Evolutionary conservation across 768 basidiomycete species (phyloP).

Genomic region (Coprinopsis cinerea): DNA sequence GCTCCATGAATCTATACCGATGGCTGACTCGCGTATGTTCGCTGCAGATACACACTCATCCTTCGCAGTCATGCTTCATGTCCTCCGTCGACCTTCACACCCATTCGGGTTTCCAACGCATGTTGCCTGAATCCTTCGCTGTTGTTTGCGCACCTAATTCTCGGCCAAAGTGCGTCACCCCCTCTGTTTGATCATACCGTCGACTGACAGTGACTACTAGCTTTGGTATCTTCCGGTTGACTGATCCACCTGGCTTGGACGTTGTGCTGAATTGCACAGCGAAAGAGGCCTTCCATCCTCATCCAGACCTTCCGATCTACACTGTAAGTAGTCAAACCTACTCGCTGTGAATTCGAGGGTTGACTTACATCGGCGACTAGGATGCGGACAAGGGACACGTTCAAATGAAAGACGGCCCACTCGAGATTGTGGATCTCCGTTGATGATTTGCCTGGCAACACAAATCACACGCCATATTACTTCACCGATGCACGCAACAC

Average conservation of each 20-base stretch:
- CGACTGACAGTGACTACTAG: conserved; percentile 28
- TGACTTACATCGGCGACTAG: conserved; percentile 26
- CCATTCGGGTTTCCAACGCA: conserved; percentile 82
- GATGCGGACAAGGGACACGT: conserved; percentile 87
- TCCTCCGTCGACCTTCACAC: conserved; percentile 92
- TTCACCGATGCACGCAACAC: no score
- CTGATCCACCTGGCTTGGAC: conserved; percentile 78
- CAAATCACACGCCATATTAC: no score
- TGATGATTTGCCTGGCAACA: conserved; percentile 17
- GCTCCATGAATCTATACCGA: no score
- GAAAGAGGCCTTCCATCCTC: conserved; percentile 82
- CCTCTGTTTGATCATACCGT: background rate
- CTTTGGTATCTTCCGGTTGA: conserved; percentile 88
- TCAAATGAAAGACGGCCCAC: conserved; percentile 59
- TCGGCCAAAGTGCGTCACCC: conserved; percentile 55
- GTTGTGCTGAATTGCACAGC: conserved; percentile 61
- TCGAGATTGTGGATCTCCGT: conserved; percentile 86
- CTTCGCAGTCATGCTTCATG: conserved; percentile 92
- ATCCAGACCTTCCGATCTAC: conserved; percentile 79
- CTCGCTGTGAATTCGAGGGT: background rate
- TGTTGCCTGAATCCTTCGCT: conserved; percentile 89
- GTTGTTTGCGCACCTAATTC: conserved; percentile 86
- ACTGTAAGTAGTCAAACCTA: conserved; percentile 63
- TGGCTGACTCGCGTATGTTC: no score
- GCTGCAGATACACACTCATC: conserved; percentile 84